Percentiles rank a stretch among this genome's conserved stretches.
Evolutionary conservation across 768 basidiomycete species (phyloP).

Genomic region (Collybiopsis confluens): DNA sequence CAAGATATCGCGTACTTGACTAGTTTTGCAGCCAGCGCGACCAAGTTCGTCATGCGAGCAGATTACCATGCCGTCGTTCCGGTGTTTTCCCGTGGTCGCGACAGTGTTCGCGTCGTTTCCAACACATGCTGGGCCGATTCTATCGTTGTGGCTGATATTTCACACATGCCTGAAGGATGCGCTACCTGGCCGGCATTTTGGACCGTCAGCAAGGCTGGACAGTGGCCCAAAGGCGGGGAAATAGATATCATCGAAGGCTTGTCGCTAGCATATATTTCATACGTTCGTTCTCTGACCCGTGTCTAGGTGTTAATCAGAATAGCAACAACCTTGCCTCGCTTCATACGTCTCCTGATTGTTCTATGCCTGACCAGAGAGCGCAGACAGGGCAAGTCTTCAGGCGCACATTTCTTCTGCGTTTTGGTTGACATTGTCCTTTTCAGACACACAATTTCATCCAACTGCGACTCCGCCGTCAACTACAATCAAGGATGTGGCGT

Average conservation of each 20-base stretch:
- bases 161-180: constrained; percentile 60
- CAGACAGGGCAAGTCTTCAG: constrained; percentile 43
- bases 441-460: constrained; percentile 35
- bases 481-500: constrained; percentile 64
- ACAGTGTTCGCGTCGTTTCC: constrained; percentile 53
- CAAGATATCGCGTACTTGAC: background rate
- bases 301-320: constrained; percentile 47
- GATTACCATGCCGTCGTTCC: constrained; percentile 37
- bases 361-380: constrained; percentile 32
- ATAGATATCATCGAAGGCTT: constrained; percentile 59
- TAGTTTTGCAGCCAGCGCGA: constrained; percentile 25
- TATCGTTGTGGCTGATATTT: constrained; percentile 45
- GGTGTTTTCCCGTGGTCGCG: constrained; percentile 40
- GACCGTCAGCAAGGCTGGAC: constrained; percentile 45
- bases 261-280: too few relatives aligned
- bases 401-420: background rate
- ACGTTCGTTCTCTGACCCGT: too few relatives aligned
- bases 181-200: constrained; percentile 65
- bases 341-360: constrained; percentile 50
- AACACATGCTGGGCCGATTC: constrained; percentile 39
- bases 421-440: background rate
- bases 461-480: constrained; percentile 48
- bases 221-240: constrained; percentile 61
- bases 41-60: constrained; percentile 55
- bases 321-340: constrained; percentile 45